Evolutionary conservation across 2,329 filamentous ascomycete species (phyloP), one percentile per base, ranked within the genome.

Genomic region (Colletotrichum falcatum): DNA sequence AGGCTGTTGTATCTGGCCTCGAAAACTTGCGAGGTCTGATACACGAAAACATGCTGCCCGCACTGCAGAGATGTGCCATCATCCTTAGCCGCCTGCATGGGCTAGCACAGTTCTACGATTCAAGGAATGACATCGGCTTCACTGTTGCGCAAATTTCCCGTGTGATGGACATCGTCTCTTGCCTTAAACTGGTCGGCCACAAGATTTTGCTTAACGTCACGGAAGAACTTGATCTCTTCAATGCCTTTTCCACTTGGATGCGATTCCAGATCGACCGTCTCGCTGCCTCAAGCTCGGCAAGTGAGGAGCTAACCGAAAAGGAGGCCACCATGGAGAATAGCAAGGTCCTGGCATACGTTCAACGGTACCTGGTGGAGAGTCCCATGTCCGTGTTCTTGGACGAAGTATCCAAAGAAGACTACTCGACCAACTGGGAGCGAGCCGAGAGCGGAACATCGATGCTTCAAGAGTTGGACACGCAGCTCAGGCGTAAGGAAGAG

Each of bases 31-130:
- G 94, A 60, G 88, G 89, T 62, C 85, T 98, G 16, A 85, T 94
- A 0, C 95, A 97, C 77, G 92, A 97, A 77, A 95, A 97, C 78
- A 90, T 98, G 61, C 86, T 98, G 2, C 96, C 96, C 0, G 94
- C 94, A 0, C 84, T 98, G 2, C 94, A 98, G 75, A 90, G 95
- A 62, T 92, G 92, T 74, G 88, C 89, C 56, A 90, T 98, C 30
- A 91, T 97, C 39, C 87, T 97, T 35, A 94, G 92, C 74, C 91
- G 94, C 16, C 87, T 99, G 1, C 89, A 92, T 28, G 95, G 96
- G 0, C 88, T 98, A 16, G 94, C 95, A 4, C 90, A 89, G 71
- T 97, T 94, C 75, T 89, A 95, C 77, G 91, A 91, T 70, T 83
- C 87, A 39, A 87, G 88, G 59, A 87, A 89, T 66, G 86, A 89